A percentile compares a stretch with the other conserved stretches of the same genome.
phyloP scores from a whole-genome alignment of 2,329 filamentous ascomycete species.

The Sclerotiophoma versabilis region DNA sequence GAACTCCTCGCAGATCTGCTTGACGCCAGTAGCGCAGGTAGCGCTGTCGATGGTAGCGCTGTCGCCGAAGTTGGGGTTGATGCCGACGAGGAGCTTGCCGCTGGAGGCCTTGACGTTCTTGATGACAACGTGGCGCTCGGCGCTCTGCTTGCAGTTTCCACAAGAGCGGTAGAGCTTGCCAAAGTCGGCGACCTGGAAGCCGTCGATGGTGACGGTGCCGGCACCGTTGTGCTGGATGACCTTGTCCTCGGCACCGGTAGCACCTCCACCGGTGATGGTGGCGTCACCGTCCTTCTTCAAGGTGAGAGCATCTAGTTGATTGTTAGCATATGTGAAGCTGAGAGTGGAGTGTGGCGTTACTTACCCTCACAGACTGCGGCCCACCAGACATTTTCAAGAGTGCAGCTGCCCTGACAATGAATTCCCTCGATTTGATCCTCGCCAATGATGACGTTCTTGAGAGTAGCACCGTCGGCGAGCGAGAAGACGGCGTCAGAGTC shows the following conservation, averaged over 20 bases:
- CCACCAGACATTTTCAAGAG: conserved; percentile 55
- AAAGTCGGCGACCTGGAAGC: conserved; percentile 40
- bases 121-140: conserved; percentile 53
- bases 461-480: conserved; percentile 56
- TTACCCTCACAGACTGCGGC: conserved; percentile 46
- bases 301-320: conserved; percentile 39
- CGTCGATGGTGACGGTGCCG: conserved; percentile 45
- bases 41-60: conserved; percentile 46
- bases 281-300: conserved; percentile 42
- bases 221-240: conserved; percentile 52
- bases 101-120: conserved; percentile 51
- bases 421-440: conserved; percentile 52
- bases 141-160: conserved; percentile 55
- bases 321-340: conserved; percentile 2
- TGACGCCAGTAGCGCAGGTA: conserved; percentile 26
- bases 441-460: conserved; percentile 63
- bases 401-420: conserved; percentile 53
- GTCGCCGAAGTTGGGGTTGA: conserved; percentile 60
- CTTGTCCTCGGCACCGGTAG: conserved; percentile 46
- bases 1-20: conserved; percentile 35
- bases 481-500: conserved; percentile 59
- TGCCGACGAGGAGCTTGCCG: conserved; percentile 53
- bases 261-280: conserved; percentile 50
- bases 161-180: conserved; percentile 55
- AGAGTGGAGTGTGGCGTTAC: not conserved